Base-by-base conservation (phyloP, 2,329 filamentous ascomycete species). In the Fusarium albosuccineum region DNA sequence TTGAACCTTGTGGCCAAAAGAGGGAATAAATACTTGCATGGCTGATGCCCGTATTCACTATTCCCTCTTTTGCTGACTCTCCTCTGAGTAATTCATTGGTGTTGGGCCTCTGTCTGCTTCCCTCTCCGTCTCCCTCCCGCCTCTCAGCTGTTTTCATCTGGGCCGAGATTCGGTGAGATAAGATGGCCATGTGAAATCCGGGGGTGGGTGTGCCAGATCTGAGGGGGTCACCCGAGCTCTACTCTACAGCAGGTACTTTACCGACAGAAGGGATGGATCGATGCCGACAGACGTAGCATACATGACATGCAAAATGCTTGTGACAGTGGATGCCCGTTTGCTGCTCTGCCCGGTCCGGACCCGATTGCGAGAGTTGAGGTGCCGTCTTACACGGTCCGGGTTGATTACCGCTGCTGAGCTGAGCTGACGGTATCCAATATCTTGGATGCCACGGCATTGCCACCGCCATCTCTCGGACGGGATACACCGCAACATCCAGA, bases 151-250 rank as follows among this genome's bases (percentile, higher is more conserved):
- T 33, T 33, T 33, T 33, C 30, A 22, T 22, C 22, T 9, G 30
- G 37, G 39, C 39, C 40, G 40, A 44, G 17, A 44, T 27, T 44
- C 40, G 22, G 42, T 30, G 42, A 45, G 26, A 33, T 45, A 45
- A 30, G 42, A 45, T 30, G 9, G 8, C 63, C 64, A 67, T 64
- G 64, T 67, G 64, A 67, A 67, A 67, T 67, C 64, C 64, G 64
- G 64, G 64, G 64, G 60, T 67, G 55, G 64, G 53, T 50, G 44
- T 26, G n/a, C 40, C 17, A 22, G 53, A 34, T 36, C 51, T 60
- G 64, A 59, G 55, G 60, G 44, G n/a, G 16, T 17, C n/a, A 39
- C 40, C 50, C 27, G 42, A 41, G 26, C 29, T 39, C 16, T 30
- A 52, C 46, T 22, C 17, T 22, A 22, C 17, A 22, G 17, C 17